phyloP scores from a whole-genome alignment of 2,329 filamentous ascomycete species.

The Leptodontidium sp. region DNA sequence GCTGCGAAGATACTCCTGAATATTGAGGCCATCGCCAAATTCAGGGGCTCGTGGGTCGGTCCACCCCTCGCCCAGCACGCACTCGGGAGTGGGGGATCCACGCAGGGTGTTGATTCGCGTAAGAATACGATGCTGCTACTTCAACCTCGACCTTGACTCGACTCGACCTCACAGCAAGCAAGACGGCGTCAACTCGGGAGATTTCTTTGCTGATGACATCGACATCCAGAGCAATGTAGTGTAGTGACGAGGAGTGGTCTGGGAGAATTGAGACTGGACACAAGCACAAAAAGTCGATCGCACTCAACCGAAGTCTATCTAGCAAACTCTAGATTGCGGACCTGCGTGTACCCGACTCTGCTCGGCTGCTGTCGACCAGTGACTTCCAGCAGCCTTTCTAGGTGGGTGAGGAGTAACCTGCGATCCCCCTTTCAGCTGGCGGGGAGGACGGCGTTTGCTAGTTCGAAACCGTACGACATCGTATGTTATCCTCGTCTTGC shows the following conservation, averaged over 20 bases:
- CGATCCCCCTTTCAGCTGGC: neutral
- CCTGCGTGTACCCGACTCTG: conserved; percentile 4
- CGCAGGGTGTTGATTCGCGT: conserved; percentile 18
- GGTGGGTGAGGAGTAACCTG: neutral
- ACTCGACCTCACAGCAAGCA: conserved; percentile 9
- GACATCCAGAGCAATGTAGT: neutral
- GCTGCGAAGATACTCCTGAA: conserved; percentile 33
- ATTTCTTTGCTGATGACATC: conserved; percentile 10
- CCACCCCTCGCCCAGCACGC: conserved; percentile 12
- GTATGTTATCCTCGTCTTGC: neutral
- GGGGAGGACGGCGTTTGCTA: neutral
- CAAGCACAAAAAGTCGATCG: neutral
- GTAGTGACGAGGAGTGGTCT: neutral
- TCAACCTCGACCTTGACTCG: neutral
- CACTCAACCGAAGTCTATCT: neutral
- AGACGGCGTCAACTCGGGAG: neutral
- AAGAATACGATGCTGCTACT: neutral
- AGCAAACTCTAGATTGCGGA: neutral
- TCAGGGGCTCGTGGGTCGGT: conserved; percentile 2
- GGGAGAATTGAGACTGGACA: neutral
- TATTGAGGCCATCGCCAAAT: conserved; percentile 27
- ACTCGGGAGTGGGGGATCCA: conserved; percentile 17
- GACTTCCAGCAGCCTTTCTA: neutral
- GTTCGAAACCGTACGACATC: neutral
- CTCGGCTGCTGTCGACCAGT: neutral